phyloP scores from a whole-genome alignment of 495 filamentous ascomycete genomes.

The Annulohypoxylon nitens region DNA sequence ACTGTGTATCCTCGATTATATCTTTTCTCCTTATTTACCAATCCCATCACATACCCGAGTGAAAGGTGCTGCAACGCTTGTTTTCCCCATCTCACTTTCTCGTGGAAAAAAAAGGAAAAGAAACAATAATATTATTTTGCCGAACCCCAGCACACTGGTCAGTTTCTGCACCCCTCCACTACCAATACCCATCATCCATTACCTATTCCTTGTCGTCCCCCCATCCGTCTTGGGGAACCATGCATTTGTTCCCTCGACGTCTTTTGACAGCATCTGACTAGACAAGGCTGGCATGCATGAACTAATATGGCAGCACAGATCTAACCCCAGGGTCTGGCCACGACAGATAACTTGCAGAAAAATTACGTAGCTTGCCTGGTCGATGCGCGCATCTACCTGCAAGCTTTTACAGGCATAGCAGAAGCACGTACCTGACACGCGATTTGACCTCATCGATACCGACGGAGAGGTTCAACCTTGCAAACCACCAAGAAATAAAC shows the following conservation, averaged over 20 bases:
- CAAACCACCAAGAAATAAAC: conserved; percentile 46
- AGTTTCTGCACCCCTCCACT: conserved; percentile 42
- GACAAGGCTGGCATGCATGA: conserved; percentile 49
- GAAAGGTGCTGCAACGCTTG: conserved; percentile 21
- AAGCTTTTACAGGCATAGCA: conserved; percentile 46
- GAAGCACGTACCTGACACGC: conserved; percentile 42
- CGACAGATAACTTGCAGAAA: conserved; percentile 49
- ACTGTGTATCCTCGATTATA: conserved; percentile 30
- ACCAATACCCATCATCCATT: conserved; percentile 34
- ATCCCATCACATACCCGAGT: conserved; percentile 22
- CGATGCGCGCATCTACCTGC: conserved; percentile 43
- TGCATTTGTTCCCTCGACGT: conserved; percentile 44
- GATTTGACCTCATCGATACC: conserved; percentile 43
- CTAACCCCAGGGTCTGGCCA: conserved; percentile 39
- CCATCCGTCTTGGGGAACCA: conserved; percentile 46
- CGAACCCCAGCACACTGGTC: conserved; percentile 37
- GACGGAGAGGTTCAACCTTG: conserved; percentile 47
- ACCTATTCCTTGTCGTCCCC: conserved; percentile 46
- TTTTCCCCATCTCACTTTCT: conserved; percentile 30
- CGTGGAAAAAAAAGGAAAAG: conserved; percentile 17
- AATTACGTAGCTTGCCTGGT: conserved; percentile 46
- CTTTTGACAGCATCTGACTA: conserved; percentile 47
- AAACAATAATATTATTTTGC: conserved; percentile 26
- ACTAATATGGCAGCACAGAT: conserved; percentile 50
- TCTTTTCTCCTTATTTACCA: conserved; percentile 18